phyloP scores from a whole-genome alignment of 345 rosid species.

The Citrus unshiu region DNA sequence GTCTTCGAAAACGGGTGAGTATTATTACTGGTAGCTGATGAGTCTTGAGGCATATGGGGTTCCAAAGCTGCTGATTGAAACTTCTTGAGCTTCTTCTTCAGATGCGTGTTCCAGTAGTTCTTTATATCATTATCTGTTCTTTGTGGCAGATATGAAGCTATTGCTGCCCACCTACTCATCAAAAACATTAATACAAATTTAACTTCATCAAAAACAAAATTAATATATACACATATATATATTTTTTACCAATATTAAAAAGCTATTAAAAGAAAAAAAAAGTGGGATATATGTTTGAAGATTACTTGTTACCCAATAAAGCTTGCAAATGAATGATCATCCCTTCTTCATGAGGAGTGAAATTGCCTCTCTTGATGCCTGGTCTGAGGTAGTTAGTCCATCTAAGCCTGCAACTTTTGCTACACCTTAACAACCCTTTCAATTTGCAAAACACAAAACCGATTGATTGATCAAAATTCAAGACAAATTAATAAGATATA shows the following conservation, averaged over 20 bases:
- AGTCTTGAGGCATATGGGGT: constrained; percentile 24
- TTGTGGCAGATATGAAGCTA: constrained; percentile 97
- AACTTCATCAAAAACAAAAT: background rate
- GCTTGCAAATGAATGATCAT: constrained; percentile 98
- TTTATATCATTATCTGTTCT: constrained; percentile 95
- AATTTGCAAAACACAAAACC: background rate
- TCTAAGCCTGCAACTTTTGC: constrained; percentile 99
- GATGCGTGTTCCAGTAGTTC: constrained; percentile 99
- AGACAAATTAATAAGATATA: no score
- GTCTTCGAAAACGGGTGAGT: constrained; percentile 15
- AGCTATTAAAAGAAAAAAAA: background rate
- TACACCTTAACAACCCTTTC: constrained; percentile 82
- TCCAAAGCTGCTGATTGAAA: constrained; percentile 41
- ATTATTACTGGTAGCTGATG: constrained; percentile 9
- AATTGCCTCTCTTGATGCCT: constrained; percentile 97
- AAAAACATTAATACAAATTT: background rate
- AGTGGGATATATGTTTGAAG: constrained; percentile 8
- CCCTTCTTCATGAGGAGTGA: constrained; percentile 96
- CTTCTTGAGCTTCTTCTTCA: constrained; percentile 94
- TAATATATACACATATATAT: no score
- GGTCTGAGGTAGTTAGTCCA: constrained; percentile 99
- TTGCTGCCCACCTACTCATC: constrained; percentile 86
- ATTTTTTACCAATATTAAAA: background rate
- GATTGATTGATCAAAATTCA: background rate
- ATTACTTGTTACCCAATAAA: constrained; percentile 99